Conservation (phyloP, 2,329 filamentous ascomycete genomes). For the Acrodontium crateriforme region DNA sequence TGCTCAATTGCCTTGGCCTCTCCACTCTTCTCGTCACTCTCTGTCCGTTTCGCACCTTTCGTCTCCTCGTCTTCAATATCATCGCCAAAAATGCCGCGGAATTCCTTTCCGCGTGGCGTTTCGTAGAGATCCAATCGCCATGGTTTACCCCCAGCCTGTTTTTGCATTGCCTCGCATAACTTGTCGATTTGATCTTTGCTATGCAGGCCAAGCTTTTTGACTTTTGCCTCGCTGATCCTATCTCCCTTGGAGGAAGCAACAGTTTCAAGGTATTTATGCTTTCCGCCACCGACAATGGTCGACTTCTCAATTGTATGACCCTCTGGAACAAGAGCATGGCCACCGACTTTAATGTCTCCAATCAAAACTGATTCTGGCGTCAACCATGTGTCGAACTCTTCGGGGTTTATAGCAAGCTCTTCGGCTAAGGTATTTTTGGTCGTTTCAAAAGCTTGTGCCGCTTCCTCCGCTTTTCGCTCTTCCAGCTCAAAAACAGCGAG, state of each 20-base stretch:
- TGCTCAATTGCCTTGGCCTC: conserved; percentile 7
- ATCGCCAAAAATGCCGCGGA: conserved; percentile 54
- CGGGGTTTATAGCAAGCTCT: conserved; percentile 1
- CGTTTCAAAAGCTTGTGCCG: conserved; percentile 21
- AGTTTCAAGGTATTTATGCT: conserved; percentile 39
- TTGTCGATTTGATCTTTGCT: conserved; percentile 59
- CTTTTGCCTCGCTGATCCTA: conserved; percentile 22
- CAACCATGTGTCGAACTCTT: too few species aligned
- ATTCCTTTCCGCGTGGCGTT: conserved; percentile 48
- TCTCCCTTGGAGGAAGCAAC: conserved; percentile 45
- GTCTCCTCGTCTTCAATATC: conserved; percentile 40
- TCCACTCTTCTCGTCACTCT: conserved; percentile 24
- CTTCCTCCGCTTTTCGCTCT: conserved; percentile 7
- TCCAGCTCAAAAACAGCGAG: conserved; percentile 9
- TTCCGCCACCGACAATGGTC: conserved; percentile 34
- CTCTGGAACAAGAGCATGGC: conserved; percentile 38
- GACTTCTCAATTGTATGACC: conserved; percentile 43
- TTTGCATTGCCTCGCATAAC: conserved; percentile 53
- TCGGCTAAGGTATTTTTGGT: conserved; percentile 1
- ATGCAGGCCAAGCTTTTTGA: conserved; percentile 48
- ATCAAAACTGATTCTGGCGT: conserved; percentile 30
- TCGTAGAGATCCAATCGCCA: conserved; percentile 77
- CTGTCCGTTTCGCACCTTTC: conserved; percentile 33
- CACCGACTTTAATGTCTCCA: conserved; percentile 47
- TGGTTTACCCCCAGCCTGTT: conserved; percentile 53